phyloP scores from a whole-genome alignment of 768 basidiomycete genomes.

The Rhodotorula paludigena region DNA sequence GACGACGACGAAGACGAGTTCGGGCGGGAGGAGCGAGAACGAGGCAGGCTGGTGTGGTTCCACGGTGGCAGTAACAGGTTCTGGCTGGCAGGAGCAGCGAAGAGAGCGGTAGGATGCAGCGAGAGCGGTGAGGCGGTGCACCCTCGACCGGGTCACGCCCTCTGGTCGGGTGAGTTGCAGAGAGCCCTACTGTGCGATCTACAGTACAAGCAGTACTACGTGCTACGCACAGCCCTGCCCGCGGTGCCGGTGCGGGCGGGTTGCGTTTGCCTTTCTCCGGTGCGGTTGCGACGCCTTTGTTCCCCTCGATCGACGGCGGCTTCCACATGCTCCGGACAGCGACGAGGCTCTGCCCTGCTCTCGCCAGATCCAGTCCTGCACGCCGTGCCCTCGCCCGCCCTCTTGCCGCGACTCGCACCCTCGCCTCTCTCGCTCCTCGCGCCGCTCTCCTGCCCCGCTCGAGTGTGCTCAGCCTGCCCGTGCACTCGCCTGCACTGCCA shows the following conservation, averaged over 20 bases:
- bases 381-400: neutral
- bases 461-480: no score
- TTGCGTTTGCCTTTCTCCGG: neutral
- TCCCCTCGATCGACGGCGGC: no score
- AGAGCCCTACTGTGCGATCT: no score
- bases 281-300: no score
- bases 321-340: neutral
- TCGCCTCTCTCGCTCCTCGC: neutral
- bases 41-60: neutral
- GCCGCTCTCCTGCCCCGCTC: neutral
- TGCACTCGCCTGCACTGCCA: neutral
- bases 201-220: no score
- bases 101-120: neutral
- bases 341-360: neutral
- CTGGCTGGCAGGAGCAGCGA: neutral
- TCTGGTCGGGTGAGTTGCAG: no score
- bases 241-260: no score
- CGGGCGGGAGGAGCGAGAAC: conserved; percentile 15
- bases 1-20: conserved; percentile 11
- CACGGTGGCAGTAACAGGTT: neutral
- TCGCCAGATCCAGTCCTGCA: neutral
- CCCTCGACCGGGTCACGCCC: no score
- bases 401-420: neutral
- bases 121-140: no score
- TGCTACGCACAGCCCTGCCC: no score